phyloP scores from a whole-genome alignment of 352 stramenopile species.

The Pythium apleroticum region DNA sequence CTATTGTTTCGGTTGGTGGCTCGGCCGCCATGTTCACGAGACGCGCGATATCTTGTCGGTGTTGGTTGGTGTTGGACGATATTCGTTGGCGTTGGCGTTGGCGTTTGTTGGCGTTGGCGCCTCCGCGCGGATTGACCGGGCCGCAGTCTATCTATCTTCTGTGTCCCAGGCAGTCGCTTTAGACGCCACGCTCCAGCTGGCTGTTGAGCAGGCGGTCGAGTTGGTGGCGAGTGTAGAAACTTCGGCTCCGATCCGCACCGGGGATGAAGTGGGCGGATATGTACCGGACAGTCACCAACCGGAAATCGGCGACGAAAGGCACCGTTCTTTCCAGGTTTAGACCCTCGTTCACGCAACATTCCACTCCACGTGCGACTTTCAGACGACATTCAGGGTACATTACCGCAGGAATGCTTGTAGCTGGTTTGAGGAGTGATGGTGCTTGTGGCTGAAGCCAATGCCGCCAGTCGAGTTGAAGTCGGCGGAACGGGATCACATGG shows the following conservation, averaged over 20 bases:
- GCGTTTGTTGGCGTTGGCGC: neutral
- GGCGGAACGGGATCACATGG: neutral
- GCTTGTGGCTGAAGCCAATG: neutral
- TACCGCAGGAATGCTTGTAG: neutral
- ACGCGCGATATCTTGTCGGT: neutral
- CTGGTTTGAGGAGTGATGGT: slow-evolving; percentile 10
- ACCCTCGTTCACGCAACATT: slow-evolving; percentile 9
- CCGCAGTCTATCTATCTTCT: neutral
- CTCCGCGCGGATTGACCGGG: neutral
- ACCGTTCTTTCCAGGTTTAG: slow-evolving; percentile 26
- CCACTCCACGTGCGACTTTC: neutral
- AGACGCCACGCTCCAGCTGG: neutral
- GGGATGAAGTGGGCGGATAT: slow-evolving; percentile 11
- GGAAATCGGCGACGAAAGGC: slow-evolving; percentile 10
- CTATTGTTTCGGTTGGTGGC: neutral
- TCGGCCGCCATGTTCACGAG: neutral
- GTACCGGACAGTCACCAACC: neutral
- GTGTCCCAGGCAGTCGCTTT: neutral
- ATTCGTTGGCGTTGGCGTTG: neutral
- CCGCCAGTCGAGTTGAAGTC: slow-evolving; percentile 15
- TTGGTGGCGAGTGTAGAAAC: slow-evolving; percentile 4
- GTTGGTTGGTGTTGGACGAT: neutral
- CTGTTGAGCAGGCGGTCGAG: neutral
- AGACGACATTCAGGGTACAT: slow-evolving; percentile 18
- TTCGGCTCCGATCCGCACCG: slow-evolving; percentile 5